Evolutionary conservation across 1,284 basidiomycete genomes (phyloP).

Genomic region (Ustilago nuda): DNA sequence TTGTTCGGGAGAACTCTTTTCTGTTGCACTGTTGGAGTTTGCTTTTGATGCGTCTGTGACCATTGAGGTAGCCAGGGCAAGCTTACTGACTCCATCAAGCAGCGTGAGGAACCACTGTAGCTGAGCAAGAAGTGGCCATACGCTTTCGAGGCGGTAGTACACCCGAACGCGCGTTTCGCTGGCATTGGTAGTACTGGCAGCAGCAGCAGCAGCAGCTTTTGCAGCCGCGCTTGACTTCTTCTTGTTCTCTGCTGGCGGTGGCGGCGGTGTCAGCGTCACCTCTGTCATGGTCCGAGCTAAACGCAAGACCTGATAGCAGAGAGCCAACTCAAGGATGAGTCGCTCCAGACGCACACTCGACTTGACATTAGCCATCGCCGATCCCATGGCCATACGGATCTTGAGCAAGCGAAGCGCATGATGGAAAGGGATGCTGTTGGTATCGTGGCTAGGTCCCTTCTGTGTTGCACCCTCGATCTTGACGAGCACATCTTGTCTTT

Average conservation of each 20-base stretch:
- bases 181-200: neutral
- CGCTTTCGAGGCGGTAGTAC: slow-evolving; percentile 45
- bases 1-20: slow-evolving; percentile 12
- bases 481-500: slow-evolving; percentile 38
- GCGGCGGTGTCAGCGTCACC: slow-evolving; percentile 9
- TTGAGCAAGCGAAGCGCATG: slow-evolving; percentile 46
- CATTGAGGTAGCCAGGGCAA: slow-evolving; percentile 23
- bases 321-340: slow-evolving; percentile 31
- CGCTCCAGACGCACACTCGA: slow-evolving; percentile 16
- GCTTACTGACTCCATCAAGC: slow-evolving; percentile 31
- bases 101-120: slow-evolving; percentile 45
- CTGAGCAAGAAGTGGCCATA: slow-evolving; percentile 48
- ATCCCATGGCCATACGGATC: slow-evolving; percentile 39
- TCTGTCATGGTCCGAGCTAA: slow-evolving; percentile 26
- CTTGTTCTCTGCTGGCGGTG: slow-evolving; percentile 25
- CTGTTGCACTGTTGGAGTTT: neutral
- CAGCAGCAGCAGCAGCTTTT: slow-evolving; percentile 11
- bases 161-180: slow-evolving; percentile 23
- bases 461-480: slow-evolving; percentile 41
- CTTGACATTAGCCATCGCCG: neutral
- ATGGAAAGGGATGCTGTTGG: slow-evolving; percentile 33
- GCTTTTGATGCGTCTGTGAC: neutral
- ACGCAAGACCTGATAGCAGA: slow-evolving; percentile 38
- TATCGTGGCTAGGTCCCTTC: slow-evolving; percentile 40
- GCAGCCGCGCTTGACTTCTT: slow-evolving; percentile 20